Conservation (phyloP, 208 protist genomes). For the Leishmania tarentolae region DNA sequence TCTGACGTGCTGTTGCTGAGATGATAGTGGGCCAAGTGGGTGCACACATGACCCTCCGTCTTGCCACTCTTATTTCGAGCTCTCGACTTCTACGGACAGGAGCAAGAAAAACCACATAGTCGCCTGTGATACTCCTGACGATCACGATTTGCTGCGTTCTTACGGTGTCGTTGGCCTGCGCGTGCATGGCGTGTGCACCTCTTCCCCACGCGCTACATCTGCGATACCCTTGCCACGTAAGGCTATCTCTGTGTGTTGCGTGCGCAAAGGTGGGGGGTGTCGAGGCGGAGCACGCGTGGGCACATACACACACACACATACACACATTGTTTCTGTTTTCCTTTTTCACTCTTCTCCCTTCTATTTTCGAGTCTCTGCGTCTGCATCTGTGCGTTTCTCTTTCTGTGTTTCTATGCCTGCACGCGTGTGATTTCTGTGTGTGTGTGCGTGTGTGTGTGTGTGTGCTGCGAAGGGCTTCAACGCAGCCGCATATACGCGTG, state of each 20-base stretch:
- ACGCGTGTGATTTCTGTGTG: background rate
- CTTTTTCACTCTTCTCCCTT: background rate
- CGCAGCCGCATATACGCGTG: background rate
- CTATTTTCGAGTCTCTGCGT: background rate
- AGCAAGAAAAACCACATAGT: background rate
- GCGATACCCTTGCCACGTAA: background rate
- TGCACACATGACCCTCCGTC: background rate
- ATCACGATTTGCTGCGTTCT: background rate
- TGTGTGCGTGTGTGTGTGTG: constrained; percentile 1
- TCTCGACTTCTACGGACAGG: background rate
- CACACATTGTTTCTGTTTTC: background rate
- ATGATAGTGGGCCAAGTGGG: background rate
- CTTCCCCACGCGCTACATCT: background rate
- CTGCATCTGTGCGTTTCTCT: background rate
- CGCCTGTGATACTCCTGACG: background rate
- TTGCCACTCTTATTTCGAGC: no score
- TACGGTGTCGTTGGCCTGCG: background rate
- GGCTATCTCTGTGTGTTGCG: no score
- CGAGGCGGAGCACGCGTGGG: no score
- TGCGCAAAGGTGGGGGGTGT: no score
- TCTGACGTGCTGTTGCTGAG: background rate
- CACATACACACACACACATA: background rate
- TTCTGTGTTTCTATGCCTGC: background rate
- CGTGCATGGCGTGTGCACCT: background rate
- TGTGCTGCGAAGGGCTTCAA: background rate